These are phyloP conservation scores for Citrus unshiu DNA, from an alignment of 345 rosid genomes.

Conservation along the genomic window DNA sequence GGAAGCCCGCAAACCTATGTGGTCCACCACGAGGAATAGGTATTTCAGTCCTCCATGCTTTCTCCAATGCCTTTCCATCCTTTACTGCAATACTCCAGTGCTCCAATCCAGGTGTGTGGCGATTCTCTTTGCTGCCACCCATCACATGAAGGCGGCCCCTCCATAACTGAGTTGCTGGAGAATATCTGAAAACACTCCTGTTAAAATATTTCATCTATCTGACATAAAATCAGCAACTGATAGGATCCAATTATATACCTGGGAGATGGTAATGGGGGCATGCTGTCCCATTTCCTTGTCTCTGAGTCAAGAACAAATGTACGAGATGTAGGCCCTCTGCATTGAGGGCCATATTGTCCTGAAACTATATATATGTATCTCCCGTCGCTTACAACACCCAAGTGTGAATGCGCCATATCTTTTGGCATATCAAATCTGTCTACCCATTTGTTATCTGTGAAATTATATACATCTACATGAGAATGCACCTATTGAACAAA, in stretches of 20 bases:
- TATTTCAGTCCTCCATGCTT: constrained; percentile 57
- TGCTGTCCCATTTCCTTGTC: constrained; percentile 53
- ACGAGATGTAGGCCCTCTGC: constrained; percentile 57
- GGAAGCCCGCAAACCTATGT: constrained; percentile 50
- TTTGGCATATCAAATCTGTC: constrained; percentile 57
- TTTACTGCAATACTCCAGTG: constrained; percentile 88
- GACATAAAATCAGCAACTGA: not conserved
- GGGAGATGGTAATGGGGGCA: constrained; percentile 69
- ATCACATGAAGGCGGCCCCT: constrained; percentile 91
- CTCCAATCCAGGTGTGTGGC: constrained; percentile 65
- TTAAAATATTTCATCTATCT: constrained; percentile 3
- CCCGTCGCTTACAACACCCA: constrained; percentile 73
- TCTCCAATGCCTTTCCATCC: constrained; percentile 65
- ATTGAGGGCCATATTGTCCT: constrained; percentile 82
- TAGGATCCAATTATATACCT: constrained; percentile 34
- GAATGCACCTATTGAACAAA: constrained; percentile 59
- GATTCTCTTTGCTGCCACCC: constrained; percentile 88
- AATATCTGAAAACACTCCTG: constrained; percentile 50
- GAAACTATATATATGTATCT: constrained; percentile 64
- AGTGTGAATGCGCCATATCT: constrained; percentile 83
- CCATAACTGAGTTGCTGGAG: constrained; percentile 91
- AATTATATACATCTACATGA: constrained; percentile 77
- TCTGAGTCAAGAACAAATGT: constrained; percentile 55
- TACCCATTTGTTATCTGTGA: constrained; percentile 59
- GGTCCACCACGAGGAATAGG: constrained; percentile 94